A percentile compares a stretch with the other conserved stretches of the same genome.
Conservation (phyloP, 169 alveolate genomes). For the Plasmodium knowlesi region DNA sequence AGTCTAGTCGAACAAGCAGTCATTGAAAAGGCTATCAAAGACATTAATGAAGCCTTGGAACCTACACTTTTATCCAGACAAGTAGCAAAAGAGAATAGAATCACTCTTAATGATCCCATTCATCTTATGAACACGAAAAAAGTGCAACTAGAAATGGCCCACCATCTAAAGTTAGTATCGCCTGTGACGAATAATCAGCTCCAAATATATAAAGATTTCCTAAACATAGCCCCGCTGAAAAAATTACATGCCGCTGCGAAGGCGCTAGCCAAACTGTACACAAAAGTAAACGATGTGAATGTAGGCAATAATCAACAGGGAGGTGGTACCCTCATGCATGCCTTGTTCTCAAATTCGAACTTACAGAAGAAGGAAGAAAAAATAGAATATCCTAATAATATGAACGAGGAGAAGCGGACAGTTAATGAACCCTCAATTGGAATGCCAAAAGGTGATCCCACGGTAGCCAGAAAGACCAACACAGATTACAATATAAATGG, state of each 20-base stretch:
- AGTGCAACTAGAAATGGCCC: constrained; percentile 46
- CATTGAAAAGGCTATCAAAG: constrained; percentile 92
- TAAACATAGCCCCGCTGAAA: constrained; percentile 74
- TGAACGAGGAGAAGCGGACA: neutral
- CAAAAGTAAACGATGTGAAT: constrained; percentile 28
- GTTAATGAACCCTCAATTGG: neutral
- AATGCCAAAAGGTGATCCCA: neutral
- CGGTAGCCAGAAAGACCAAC: neutral
- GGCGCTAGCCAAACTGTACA: constrained; percentile 41
- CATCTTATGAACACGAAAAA: constrained; percentile 24
- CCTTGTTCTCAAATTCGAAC: neutral
- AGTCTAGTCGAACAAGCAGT: constrained; percentile 94
- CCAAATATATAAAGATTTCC: constrained; percentile 80
- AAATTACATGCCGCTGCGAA: constrained; percentile 76
- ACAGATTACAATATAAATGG: neutral
- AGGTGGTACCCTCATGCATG: neutral
- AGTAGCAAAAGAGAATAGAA: constrained; percentile 34
- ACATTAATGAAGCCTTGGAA: constrained; percentile 73
- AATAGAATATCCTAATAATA: neutral
- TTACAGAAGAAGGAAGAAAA: constrained; percentile 24
- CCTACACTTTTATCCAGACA: constrained; percentile 59
- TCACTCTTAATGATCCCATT: constrained; percentile 10
- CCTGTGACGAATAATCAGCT: constrained; percentile 70
- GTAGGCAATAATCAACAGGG: neutral
- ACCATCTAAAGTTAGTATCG: constrained; percentile 43